Evolutionary conservation across 2,329 filamentous ascomycete genomes (phyloP).

Genomic region (Bretziella fagacearum): DNA sequence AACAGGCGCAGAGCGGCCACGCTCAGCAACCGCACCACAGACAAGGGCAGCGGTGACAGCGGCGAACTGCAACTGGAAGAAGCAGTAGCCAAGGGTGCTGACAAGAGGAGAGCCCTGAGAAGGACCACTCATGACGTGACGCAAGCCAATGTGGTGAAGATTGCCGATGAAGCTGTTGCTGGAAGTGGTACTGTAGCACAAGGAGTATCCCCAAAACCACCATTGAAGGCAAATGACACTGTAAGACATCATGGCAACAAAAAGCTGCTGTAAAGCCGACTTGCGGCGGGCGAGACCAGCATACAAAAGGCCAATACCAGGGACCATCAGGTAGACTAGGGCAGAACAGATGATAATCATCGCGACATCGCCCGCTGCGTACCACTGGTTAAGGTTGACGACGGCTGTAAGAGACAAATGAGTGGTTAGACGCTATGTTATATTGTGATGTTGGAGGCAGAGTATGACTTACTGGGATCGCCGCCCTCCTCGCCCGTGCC

Average conservation of each 20-base stretch:
- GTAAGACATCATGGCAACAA: conserved; percentile 88
- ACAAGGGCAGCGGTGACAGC: conserved; percentile 82
- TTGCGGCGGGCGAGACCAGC: conserved; percentile 94
- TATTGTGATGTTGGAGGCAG: conserved; percentile 1
- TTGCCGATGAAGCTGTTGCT: conserved; percentile 87
- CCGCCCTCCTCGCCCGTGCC: conserved; percentile 51
- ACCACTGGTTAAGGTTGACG: conserved; percentile 94
- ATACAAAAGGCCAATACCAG: conserved; percentile 93
- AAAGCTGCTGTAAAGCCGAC: conserved; percentile 91
- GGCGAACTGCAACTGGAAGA: conserved; percentile 99
- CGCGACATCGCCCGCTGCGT: conserved; percentile 74
- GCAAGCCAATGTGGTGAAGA: conserved; percentile 73
- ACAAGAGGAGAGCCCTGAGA: conserved; percentile 78
- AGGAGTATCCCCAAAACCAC: conserved; percentile 98
- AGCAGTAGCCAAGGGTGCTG: conserved; percentile 78
- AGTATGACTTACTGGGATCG: conserved; percentile 34
- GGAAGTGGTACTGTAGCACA: conserved; percentile 70
- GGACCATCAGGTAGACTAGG: conserved; percentile 94
- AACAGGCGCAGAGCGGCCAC: conserved; percentile 77
- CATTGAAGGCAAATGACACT: conserved; percentile 92
- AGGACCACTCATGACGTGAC: conserved; percentile 66
- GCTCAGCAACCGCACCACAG: conserved; percentile 82
- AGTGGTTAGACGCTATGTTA: conserved; percentile 4
- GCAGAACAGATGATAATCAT: conserved; percentile 80
- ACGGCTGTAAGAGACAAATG: conserved; percentile 34